Base-by-base conservation (phyloP, 495 filamentous ascomycete genomes). In the Astrothelium macrocarpum region DNA sequence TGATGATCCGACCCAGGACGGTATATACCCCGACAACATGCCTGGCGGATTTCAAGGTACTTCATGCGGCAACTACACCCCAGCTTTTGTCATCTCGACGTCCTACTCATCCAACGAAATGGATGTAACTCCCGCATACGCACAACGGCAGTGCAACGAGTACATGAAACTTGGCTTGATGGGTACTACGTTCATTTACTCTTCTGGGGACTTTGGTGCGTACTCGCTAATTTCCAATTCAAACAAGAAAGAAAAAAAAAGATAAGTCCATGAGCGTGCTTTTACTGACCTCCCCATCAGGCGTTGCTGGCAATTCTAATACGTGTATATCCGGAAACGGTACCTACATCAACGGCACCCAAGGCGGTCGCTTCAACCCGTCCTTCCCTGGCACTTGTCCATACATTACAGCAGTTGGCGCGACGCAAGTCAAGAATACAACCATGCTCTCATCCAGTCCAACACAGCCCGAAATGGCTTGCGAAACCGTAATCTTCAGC, bases 141-240 rank as follows among this genome's bases (percentile, higher is more conserved):
- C 80, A 66, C 72, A 73, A 42, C 82, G 79, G 26, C 82, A 84
- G 69, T 90, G 87, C 73, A 84, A 87, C 5, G 78, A 75, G 68
- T 79, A 78, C 68, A 79, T 88, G 76, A 88, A 89, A 75, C 83
- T 88, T 7, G 85, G 80, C 1, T 75, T 88, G 26, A 81, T 81
- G 63, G 86, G 86, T 12, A 77, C 85, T 9, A 82, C 83, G 0
- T 74, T 87, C 23, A 67, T 89, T 42, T 81, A 82, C 65, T 81
- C 85, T 0, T 84, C 80, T 0, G 84, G 85, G 10, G 84, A 87
- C 72, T 77, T 75, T 32, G 84, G 85, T 32, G 84, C 25, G 49
- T 29, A 9, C 5, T 56, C 25, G 12, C 5, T 56, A 16, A 29
- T 5, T 11, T 20, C 23, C 49, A 9, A 2, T 29, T 56, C 49